A percentile compares a stretch with the other conserved stretches of the same genome.
Conservation (phyloP, 2,329 filamentous ascomycete species). For the Rhinocladiella similis region DNA sequence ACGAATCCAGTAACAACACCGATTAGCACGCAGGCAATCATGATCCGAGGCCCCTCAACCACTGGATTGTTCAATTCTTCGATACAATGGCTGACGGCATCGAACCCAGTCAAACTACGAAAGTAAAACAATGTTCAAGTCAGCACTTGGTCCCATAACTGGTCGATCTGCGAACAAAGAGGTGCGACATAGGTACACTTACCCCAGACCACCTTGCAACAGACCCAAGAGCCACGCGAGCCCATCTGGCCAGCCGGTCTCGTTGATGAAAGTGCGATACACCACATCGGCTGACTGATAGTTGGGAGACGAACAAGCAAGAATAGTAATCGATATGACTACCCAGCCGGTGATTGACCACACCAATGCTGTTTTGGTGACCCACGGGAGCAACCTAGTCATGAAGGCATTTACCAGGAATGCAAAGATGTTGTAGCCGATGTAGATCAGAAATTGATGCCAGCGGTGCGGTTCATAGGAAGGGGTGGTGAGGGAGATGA, state of each 20-base stretch:
- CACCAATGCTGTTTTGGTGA: conserved; percentile 69
- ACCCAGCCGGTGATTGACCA: conserved; percentile 71
- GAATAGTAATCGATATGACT: conserved; percentile 68
- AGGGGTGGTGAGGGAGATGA: conserved; percentile 62
- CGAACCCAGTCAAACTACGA: conserved; percentile 26
- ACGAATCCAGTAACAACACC: conserved; percentile 63
- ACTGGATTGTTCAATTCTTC: conserved; percentile 49
- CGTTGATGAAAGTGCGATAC: conserved; percentile 61
- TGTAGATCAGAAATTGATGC: conserved; percentile 74
- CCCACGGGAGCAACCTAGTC: conserved; percentile 60
- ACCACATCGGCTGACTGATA: conserved; percentile 64
- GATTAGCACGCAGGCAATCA: conserved; percentile 65
- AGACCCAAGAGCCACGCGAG: conserved; percentile 51
- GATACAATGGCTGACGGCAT: conserved; percentile 54
- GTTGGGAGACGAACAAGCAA: conserved; percentile 65
- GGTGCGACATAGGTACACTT: conserved; percentile 56
- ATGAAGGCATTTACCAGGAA: conserved; percentile 67
- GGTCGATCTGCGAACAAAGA: conserved; percentile 21
- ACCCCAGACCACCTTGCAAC: conserved; percentile 52
- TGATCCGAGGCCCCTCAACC: conserved; percentile 63
- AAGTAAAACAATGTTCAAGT: neutral
- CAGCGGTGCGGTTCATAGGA: conserved; percentile 60
- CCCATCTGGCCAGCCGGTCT: conserved; percentile 69
- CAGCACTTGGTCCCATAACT: neutral
- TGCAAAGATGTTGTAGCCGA: conserved; percentile 61